phyloP scores from a whole-genome alignment of 768 basidiomycete genomes.

The Leucocoprinus birnbaumii region DNA sequence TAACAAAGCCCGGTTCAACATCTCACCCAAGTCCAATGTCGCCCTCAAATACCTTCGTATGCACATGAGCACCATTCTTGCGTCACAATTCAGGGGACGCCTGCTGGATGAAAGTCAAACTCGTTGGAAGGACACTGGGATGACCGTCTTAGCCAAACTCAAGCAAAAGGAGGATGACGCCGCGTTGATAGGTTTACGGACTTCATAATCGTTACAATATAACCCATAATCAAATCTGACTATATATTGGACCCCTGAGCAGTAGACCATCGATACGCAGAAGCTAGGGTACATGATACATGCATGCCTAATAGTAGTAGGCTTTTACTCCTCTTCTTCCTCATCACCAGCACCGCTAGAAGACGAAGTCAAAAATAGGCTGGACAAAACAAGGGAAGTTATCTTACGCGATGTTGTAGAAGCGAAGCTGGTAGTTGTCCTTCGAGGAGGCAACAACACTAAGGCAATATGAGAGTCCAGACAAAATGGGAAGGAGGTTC shows the following conservation, averaged over 20 bases:
- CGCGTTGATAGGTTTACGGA: constrained; percentile 12
- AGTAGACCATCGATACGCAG: not conserved
- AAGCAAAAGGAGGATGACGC: constrained; percentile 35
- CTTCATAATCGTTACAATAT: constrained; percentile 6
- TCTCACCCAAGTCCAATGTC: constrained; percentile 67
- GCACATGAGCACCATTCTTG: constrained; percentile 55
- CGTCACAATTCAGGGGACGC: constrained; percentile 66
- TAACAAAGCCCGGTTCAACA: constrained; percentile 66
- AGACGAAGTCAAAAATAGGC: constrained; percentile 10
- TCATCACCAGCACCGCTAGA: constrained; percentile 32
- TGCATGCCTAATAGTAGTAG: not conserved
- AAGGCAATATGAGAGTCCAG: constrained; percentile 10
- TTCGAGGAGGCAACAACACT: constrained; percentile 92
- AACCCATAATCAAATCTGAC: too few species aligned
- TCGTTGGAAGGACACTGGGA: constrained; percentile 71
- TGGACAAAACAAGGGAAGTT: not conserved
- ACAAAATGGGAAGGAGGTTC: not conserved
- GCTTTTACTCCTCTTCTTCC: constrained; percentile 27
- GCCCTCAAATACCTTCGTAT: constrained; percentile 80
- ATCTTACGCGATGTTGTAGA: constrained; percentile 91
- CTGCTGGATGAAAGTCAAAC: constrained; percentile 54
- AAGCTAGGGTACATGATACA: not conserved
- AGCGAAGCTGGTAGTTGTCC: constrained; percentile 90
- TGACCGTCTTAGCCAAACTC: constrained; percentile 56
- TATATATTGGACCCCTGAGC: not conserved